Evolutionary conservation across 2,329 filamentous ascomycete genomes (phyloP).

Genomic region (Hypoxylon sp.): DNA sequence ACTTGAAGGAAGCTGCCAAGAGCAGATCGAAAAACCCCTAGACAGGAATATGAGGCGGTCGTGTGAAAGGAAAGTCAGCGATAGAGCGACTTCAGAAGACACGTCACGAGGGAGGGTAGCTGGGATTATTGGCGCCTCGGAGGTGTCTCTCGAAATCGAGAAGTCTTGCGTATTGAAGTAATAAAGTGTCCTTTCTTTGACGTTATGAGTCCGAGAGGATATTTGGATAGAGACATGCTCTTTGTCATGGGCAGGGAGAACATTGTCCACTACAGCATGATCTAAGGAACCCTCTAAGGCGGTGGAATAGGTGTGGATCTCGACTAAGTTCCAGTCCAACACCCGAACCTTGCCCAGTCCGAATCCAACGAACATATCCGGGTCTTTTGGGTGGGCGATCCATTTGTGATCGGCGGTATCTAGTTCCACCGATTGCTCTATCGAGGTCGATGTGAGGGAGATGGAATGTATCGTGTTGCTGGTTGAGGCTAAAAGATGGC

Average conservation of each 20-base stretch:
- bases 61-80: constrained; percentile 35
- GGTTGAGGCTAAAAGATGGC: not conserved
- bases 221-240: constrained; percentile 30
- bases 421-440: constrained; percentile 17
- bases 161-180: constrained; percentile 8
- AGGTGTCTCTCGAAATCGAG: not conserved
- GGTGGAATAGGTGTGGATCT: not conserved
- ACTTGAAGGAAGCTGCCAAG: constrained; percentile 17
- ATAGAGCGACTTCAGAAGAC: constrained; percentile 31
- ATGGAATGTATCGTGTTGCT: not conserved
- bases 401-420: constrained; percentile 20
- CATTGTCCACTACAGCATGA: constrained; percentile 6
- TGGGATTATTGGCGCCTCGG: not conserved
- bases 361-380: constrained; percentile 38
- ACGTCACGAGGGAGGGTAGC: constrained; percentile 14
- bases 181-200: constrained; percentile 6
- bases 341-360: constrained; percentile 18
- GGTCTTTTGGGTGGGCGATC: constrained; percentile 40
- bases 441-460: constrained; percentile 8
- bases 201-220: not conserved
- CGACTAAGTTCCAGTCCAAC: constrained; percentile 9
- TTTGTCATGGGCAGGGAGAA: constrained; percentile 40
- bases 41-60: constrained; percentile 41
- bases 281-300: not conserved
- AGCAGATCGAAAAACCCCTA: constrained; percentile 37